A percentile compares a stretch with the other conserved stretches of the same genome.
Conservation (phyloP, 306 rosid genomes). For the Vigna radiata region DNA sequence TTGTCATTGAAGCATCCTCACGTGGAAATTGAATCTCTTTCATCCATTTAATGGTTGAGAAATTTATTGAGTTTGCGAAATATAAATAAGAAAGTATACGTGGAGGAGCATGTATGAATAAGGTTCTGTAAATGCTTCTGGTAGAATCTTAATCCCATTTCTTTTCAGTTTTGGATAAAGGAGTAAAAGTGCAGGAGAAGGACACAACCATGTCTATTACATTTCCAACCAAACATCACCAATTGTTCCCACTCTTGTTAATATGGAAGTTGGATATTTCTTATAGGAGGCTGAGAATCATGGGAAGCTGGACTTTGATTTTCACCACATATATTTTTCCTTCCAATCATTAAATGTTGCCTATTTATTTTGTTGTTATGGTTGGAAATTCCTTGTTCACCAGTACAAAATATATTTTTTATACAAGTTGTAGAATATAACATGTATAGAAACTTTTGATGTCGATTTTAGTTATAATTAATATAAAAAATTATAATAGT, state of each 20-base stretch:
- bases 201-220: constrained; percentile 32
- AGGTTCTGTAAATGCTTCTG: constrained; percentile 40
- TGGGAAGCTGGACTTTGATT: too few relatives aligned
- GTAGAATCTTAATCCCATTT: constrained; percentile 32
- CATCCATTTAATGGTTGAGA: constrained; percentile 31
- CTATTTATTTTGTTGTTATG: too few relatives aligned
- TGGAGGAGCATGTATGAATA: not conserved
- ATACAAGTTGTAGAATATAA: too few relatives aligned
- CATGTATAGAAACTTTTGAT: too few relatives aligned
- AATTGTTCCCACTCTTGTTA: constrained; percentile 8
- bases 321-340: too few relatives aligned
- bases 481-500: too few relatives aligned
- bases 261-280: too few relatives aligned
- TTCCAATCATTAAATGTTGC: too few relatives aligned
- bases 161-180: constrained; percentile 30
- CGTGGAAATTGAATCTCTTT: constrained; percentile 24
- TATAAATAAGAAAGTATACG: constrained; percentile 19
- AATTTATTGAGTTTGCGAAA: constrained; percentile 42
- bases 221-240: constrained; percentile 48
- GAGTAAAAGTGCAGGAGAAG: not conserved
- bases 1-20: constrained; percentile 11
- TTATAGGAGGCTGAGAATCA: too few relatives aligned
- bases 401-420: too few relatives aligned
- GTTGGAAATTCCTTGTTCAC: too few relatives aligned
- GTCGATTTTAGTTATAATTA: too few relatives aligned